Base-by-base conservation (phyloP, 345 rosid genomes). In the Euphorbia peplus region DNA sequence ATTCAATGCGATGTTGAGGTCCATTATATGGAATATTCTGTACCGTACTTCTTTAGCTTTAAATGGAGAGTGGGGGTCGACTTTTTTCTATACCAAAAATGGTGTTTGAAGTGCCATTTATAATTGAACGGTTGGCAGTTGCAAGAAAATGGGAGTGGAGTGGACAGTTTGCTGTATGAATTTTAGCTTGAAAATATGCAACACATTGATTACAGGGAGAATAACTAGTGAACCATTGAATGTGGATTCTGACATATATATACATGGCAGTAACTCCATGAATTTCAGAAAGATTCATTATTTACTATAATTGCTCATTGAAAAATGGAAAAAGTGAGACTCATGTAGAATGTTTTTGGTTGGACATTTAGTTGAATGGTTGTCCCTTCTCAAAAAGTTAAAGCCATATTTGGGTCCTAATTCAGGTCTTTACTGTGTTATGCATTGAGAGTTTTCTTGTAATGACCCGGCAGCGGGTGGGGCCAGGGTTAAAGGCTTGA, bases 41-140 rank as follows among this genome's bases (percentile, higher is more conserved):
- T 21, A 28, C 48, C 61, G 57, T 50, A 55, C 60, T 73, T 60
- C 57, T 41, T 63, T 50, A 51, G 13, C 62, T 50, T 62, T 71
- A 57, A 76, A 50, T 66, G 61, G 71, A 69, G 66, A 69, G 60
- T 37, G 47, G 41, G 37, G 70, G 69, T 30, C 47, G 30, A 37
- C 69, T 72, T 75, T 67, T 62, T 64, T 62, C 60, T 46, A 70
- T 62, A 60, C 50, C 35, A 26, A 65, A 66, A 35, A 63, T 70
- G 64, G 29, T 46, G 44, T 63, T 60, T 29, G 47, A 8, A 55
- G n/a, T 54, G 41, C 68, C 29, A 46, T 22, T 50, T 44, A 37
- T 58, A 55, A 60, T 28, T 73, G 73, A 70, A 63, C 60, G 74
- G 55, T 60, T 73, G 53, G 61, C 37, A 39, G 48, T 59, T 73